phyloP scores from a whole-genome alignment of 202 grass and related monocot species.

The Elaeis oleifera region DNA sequence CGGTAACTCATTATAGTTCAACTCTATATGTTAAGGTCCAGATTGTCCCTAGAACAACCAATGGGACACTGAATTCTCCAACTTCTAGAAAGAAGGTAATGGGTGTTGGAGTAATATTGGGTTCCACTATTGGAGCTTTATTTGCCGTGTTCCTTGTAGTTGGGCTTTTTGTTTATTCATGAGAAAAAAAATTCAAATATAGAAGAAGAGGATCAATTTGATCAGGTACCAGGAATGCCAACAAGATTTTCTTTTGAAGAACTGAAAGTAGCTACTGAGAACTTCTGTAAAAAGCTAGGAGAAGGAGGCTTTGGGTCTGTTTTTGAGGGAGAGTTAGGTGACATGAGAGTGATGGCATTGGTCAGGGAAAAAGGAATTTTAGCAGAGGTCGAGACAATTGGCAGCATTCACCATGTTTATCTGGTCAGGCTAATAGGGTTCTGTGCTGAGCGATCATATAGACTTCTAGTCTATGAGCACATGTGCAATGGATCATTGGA shows the following conservation, averaged over 20 bases:
- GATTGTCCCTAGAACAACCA: neutral
- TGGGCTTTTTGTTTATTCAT: slow-evolving; percentile 26
- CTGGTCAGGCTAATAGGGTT: no score
- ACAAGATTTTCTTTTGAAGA: slow-evolving; percentile 37
- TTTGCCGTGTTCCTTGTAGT: slow-evolving; percentile 25
- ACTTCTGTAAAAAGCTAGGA: no score
- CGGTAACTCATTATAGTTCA: slow-evolving; percentile 41
- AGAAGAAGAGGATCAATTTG: slow-evolving; percentile 59
- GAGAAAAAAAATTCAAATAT: slow-evolving; percentile 19
- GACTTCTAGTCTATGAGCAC: no score
- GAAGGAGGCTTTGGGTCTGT: no score
- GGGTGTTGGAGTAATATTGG: neutral
- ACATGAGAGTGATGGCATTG: no score
- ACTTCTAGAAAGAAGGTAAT: neutral
- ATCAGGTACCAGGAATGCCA: slow-evolving; percentile 51
- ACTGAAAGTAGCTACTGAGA: no score
- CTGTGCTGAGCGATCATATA: no score
- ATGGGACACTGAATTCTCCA: slow-evolving; percentile 10
- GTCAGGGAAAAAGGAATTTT: no score
- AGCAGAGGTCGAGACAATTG: no score
- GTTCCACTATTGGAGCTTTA: slow-evolving; percentile 8
- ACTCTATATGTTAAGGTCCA: slow-evolving; percentile 72
- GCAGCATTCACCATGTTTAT: no score
- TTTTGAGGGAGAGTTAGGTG: no score
- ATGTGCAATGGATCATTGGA: no score